These are phyloP conservation scores for Chionographis japonica DNA, from an alignment of 106 monocot species.

Conservation along the genomic window DNA sequence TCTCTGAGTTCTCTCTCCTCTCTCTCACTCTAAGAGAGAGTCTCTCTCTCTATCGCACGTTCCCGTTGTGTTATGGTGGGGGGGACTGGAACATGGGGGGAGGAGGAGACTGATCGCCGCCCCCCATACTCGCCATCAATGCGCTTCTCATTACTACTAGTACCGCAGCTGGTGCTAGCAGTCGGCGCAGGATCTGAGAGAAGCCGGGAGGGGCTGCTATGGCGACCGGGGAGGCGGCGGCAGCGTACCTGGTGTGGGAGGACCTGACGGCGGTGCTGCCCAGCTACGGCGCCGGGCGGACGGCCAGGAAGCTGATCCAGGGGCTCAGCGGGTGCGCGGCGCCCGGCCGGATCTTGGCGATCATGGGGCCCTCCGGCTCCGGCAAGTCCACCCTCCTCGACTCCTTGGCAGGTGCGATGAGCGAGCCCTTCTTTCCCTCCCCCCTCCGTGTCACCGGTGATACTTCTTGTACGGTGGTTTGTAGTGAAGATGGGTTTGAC, in stretches of 20 bases:
- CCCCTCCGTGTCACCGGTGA: neutral
- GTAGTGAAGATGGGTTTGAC: neutral
- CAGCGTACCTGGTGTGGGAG: conserved; percentile 74
- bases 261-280: conserved; percentile 69
- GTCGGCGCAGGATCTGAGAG: too few species aligned
- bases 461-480: neutral
- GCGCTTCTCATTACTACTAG: too few species aligned
- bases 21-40: too few species aligned
- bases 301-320: conserved; percentile 50
- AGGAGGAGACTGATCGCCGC: too few species aligned
- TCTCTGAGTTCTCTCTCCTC: too few species aligned
- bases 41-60: too few species aligned
- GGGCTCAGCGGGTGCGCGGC: conserved; percentile 77
- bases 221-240: conserved; percentile 1
- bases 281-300: conserved; percentile 21
- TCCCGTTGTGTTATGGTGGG: too few species aligned
- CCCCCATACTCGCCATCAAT: too few species aligned
- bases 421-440: too few species aligned
- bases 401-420: conserved; percentile 55
- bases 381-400: conserved; percentile 94
- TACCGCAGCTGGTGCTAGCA: too few species aligned
- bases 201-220: too few species aligned
- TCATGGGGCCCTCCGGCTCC: conserved; percentile 91
- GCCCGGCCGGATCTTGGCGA: conserved; percentile 72
- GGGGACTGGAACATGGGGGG: too few species aligned